Base-by-base conservation (phyloP, 2,329 filamentous ascomycete species). In the Erysiphe neolycopersici region DNA sequence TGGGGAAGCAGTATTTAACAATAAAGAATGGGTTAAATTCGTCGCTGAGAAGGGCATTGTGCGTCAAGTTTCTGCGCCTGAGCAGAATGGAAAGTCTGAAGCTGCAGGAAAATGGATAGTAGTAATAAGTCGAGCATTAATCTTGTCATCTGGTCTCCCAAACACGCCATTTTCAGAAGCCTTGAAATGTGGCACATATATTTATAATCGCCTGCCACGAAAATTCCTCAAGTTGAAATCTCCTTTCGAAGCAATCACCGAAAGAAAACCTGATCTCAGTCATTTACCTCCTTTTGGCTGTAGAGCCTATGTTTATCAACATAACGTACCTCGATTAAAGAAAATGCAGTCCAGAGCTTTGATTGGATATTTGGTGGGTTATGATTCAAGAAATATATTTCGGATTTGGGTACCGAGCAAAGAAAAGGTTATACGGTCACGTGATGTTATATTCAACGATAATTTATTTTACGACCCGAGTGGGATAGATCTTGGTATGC, bases 111-210 rank as follows among this genome's bases (percentile, higher is more conserved):
- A 41, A 32, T 32, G 39, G 39, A 41, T 41, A 2, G 12, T 41
- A 14, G 26, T 41, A 14, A 41, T 33, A n/a, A 41, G 39, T 41
- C 22, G 39, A 12, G 22, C 39, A 31, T 31, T 41, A n/a, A 39
- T 41, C 29, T 30, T 31, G 5, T 31, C 39, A 31, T 41, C 39
- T 5, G 26, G 39, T 32, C n/a, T 41, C 14, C 39, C 39, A 32
- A 17, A 41, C 16, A 31, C 22, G 12, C 11, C 18, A 16, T 41
- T 31, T 31, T 41, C 39, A 1, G 29, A 41, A 17, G 39, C 39
- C 17, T 30, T 41, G 32, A 30, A 31, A 54, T 9, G 61, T 63
- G 18, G 54, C 41, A 12, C 38, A 45, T 33, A 43, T 51, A n/a
- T 37, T 19, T 31, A 41, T 12, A 41, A 18, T 31, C 26, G 29